Evolutionary conservation across 2,329 filamentous ascomycete genomes (phyloP), one percentile per base, ranked within the genome.

Genomic region (Stagonosporopsis chrysanthemi): DNA sequence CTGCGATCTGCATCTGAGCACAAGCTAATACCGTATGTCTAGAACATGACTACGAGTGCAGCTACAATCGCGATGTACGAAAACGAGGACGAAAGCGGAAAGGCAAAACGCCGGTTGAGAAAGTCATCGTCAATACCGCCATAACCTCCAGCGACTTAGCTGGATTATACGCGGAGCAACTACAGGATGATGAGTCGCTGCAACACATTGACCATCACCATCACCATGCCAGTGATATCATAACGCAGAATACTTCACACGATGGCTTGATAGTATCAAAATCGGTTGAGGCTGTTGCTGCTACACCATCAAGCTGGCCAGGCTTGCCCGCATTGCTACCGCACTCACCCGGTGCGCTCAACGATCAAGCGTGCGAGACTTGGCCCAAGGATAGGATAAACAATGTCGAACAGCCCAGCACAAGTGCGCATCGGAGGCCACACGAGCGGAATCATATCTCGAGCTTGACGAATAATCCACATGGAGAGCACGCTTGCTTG

Each of bases 1-100:
- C 35, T 19, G n/a, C 19, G 11, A 31, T 31, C 29, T n/a, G 12
- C 31, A 15, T 33, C 14, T 39, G 17, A 9, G 19, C 17, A 22
- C 6, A 3, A 14, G 36, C 35, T 48, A 11, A 49, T 17, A n/a
- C 7, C 17, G 2, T 6, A 3, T 29, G 8, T 33, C 3, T 11
- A 49, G 46, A 49, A 14, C 39, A 49, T 22, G 17, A 26, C 36
- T 49, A 49, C 14, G 36, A 49, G 11, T 49, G 46, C 22, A 36
- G 39, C 36, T 49, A 49, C 28, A 28, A 49, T 15, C 46, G 46
- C 12, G 46, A 49, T 17, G 26, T 49, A 22, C 46, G 36, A 26
- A 49, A 49, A 41, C 28, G 46, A 6, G 46, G 46, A 17, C 46
- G 46, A n/a, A 49, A 49, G 33, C 36, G 46, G 6, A 49, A 41